Evolutionary conservation across 257 asterid genomes (phyloP).

Genomic region (Solanum arcanum): DNA sequence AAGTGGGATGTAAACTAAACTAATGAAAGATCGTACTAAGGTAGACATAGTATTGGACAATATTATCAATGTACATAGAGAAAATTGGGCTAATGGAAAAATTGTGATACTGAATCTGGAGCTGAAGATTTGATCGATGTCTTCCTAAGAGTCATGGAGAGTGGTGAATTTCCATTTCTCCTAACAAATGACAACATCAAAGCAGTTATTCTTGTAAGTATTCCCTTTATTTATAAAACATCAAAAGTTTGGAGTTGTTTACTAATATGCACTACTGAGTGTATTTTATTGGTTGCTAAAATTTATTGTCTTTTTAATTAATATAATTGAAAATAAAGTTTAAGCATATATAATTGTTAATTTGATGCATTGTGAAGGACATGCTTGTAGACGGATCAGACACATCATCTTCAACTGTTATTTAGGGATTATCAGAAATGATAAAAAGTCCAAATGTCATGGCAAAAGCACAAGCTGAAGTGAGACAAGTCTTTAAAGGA

Average conservation of each 20-base stretch:
- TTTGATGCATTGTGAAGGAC: neutral
- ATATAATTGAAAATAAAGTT: neutral
- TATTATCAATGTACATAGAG: neutral
- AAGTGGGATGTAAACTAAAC: neutral
- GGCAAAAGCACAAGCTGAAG: neutral
- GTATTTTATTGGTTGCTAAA: neutral
- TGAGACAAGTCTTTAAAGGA: neutral
- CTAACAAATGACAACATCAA: neutral
- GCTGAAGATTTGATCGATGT: neutral
- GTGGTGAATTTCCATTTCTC: neutral
- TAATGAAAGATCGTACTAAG: neutral
- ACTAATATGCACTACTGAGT: neutral
- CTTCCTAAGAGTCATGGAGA: neutral
- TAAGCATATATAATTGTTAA: neutral
- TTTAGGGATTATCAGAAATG: neutral
- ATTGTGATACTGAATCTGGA: neutral
- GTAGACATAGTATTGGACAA: neutral
- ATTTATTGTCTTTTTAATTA: neutral
- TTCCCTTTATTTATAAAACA: neutral
- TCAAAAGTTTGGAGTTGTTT: neutral
- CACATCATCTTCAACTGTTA: neutral
- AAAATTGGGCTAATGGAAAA: neutral
- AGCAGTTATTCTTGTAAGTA: neutral
- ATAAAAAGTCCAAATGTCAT: neutral
- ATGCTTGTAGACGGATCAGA: neutral